Evolutionary conservation across 208 protist species (phyloP).

Genomic region (Phytomonas sp.): DNA sequence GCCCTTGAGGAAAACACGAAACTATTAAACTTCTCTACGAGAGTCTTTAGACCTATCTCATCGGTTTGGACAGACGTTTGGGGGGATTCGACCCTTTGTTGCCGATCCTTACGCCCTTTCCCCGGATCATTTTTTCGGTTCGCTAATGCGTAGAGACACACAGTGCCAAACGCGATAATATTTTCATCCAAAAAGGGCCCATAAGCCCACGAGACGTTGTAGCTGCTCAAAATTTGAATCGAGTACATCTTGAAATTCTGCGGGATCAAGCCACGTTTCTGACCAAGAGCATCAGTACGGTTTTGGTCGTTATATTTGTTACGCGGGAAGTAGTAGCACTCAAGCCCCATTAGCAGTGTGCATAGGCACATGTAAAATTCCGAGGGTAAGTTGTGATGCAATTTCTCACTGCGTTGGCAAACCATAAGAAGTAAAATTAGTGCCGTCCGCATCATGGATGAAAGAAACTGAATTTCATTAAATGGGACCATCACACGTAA

Average conservation of each 20-base stretch:
- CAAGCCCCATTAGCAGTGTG: neutral
- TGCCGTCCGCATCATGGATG: neutral
- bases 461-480: neutral
- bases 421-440: neutral
- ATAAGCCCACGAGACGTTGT: neutral
- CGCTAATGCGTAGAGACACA: neutral
- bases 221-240: neutral
- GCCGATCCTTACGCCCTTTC: neutral
- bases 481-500: neutral
- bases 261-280: neutral
- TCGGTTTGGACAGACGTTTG: neutral
- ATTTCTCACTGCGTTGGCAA: neutral
- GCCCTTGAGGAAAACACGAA: neutral
- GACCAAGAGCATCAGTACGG: neutral
- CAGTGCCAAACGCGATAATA: neutral
- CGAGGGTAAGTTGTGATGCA: neutral
- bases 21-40: neutral
- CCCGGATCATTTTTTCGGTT: neutral
- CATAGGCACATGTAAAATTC: neutral
- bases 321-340: neutral
- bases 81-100: neutral
- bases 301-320: neutral
- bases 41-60: neutral
- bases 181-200: neutral
- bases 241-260: neutral